These are phyloP conservation scores for Fraxinus sp. DNA, from an alignment of 305 asterid genomes.

Conservation along the genomic window DNA sequence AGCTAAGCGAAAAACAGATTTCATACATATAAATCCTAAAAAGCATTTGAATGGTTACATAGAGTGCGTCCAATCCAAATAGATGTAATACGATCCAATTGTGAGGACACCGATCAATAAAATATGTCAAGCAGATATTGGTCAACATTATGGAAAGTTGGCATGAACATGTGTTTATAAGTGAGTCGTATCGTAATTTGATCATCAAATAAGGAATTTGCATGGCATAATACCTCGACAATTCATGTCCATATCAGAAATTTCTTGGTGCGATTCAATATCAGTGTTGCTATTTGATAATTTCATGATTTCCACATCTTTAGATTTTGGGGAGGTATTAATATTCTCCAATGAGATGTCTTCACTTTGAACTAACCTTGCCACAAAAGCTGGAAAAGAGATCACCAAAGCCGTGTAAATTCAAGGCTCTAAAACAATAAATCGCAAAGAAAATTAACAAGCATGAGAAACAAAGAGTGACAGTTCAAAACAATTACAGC, in stretches of 20 bases:
- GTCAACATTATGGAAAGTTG: background rate
- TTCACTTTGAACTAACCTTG: slow-evolving; percentile 42
- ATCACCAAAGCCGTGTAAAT: background rate
- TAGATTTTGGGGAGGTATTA: slow-evolving; percentile 62
- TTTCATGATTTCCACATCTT: slow-evolving; percentile 46
- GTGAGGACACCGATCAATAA: background rate
- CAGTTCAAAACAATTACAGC: background rate
- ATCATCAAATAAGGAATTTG: background rate
- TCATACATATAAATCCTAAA: background rate
- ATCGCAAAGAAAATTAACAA: background rate
- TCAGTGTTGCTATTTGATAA: slow-evolving; percentile 45
- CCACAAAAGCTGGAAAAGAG: slow-evolving; percentile 62
- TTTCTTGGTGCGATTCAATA: slow-evolving; percentile 39
- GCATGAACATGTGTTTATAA: background rate
- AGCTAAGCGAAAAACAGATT: background rate
- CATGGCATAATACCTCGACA: slow-evolving; percentile 32
- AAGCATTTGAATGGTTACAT: background rate
- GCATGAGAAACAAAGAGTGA: background rate
- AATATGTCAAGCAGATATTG: background rate
- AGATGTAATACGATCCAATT: background rate
- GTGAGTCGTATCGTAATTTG: background rate
- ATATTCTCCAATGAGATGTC: slow-evolving; percentile 45
- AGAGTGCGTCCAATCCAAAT: background rate
- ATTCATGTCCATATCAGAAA: slow-evolving; percentile 30
- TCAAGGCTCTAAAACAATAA: background rate